Evolutionary conservation across 2,329 filamentous ascomycete genomes (phyloP), one percentile per base, ranked within the genome.

Genomic region (Alternaria dauci): DNA sequence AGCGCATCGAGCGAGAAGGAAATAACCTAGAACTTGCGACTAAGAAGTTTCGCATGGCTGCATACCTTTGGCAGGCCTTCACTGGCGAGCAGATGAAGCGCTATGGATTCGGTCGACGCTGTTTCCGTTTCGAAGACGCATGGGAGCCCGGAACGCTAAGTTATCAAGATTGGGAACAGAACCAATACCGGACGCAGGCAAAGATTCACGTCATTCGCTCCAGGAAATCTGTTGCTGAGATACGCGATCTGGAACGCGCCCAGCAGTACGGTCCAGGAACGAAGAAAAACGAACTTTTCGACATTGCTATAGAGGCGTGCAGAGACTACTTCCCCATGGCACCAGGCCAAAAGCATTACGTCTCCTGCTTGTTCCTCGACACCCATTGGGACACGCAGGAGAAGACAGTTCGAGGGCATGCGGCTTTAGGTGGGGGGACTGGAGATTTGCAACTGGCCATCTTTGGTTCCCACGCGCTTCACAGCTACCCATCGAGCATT

Each of bases 31-130:
- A 94, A 11, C 88, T 87, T 8, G 95, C 95, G 0, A 85, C 96
- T 52, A 88, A 87, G 71, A 99, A 99, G 76, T 97, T 95, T 76
- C 88, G 94, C 65, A 97, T 96, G 91, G 91, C 93, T 18, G 94
- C 93, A 25, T 97, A 98, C 76, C 84, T 98, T 14, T 98, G 95
- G 94, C 95, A 99, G 77, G 93, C 94, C 8, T 98, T 96, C 73
- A 98, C 94, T 0, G 93, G 92, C 7, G 95, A 99, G 77, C 94
- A 98, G 76, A 98, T 98, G 94, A 91, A 88, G 77, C 89, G 93
- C 64, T 91, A 97, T 76, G 91, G 90, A 62, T 88, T 98, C 68
- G 93, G 94, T 9, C 87, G 94, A 59, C 88, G 94, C 58, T 89
- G 88, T 54, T 98, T 97, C 78, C 87, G 94, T 43, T 94, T 96